A percentile compares a stretch with the other conserved stretches of the same genome.
phyloP scores from a whole-genome alignment of 139 green algal species.

The Chlorella sp. region DNA sequence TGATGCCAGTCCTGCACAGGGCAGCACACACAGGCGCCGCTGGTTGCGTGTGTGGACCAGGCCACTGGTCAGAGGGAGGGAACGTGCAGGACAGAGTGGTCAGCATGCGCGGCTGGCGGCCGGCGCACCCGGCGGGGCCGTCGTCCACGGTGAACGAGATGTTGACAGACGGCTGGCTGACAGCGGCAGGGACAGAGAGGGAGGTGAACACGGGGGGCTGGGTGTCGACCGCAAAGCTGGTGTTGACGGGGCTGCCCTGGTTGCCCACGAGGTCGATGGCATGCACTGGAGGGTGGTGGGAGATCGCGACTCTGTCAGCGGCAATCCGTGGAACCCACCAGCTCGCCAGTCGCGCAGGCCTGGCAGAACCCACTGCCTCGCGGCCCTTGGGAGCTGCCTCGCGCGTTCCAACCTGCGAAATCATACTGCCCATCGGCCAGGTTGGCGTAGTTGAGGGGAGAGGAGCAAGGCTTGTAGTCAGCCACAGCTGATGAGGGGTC shows the following conservation, averaged over 20 bases:
- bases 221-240: constrained; percentile 26
- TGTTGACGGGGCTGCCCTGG: constrained; percentile 5
- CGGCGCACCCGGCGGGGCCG: too few species aligned
- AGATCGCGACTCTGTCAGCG: background rate
- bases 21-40: background rate
- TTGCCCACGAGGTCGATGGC: constrained; percentile 33
- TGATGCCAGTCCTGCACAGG: constrained; percentile 19
- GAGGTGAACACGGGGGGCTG: constrained; percentile 16
- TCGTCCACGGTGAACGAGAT: too few species aligned
- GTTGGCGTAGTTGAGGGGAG: constrained; percentile 10
- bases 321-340: background rate
- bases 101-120: too few species aligned
- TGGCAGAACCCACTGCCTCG: background rate
- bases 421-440: constrained; percentile 31
- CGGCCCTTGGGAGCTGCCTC: background rate
- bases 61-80: background rate
- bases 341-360: background rate
- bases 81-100: background rate
- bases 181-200: too few species aligned
- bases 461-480: constrained; percentile 6
- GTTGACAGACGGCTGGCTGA: too few species aligned
- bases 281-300: constrained; percentile 2
- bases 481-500: background rate
- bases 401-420: constrained; percentile 5
- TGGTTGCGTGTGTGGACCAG: background rate